Base-by-base conservation (phyloP, 2,329 filamentous ascomycete species). In the Pseudogymnoascus sp. region DNA sequence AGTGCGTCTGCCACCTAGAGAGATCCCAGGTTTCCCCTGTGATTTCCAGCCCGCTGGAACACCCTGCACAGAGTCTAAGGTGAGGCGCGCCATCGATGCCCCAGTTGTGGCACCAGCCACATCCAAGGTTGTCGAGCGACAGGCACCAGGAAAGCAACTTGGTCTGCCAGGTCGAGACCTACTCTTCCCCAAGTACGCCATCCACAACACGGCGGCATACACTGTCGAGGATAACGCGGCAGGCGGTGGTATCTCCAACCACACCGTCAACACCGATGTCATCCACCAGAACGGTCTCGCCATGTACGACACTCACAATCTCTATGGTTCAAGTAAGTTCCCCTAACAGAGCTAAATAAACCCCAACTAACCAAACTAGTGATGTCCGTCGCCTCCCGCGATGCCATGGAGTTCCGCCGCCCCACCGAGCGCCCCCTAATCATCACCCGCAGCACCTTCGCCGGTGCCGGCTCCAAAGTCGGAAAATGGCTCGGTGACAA, bases 261-360 rank as follows among this genome's bases (percentile, higher is more conserved):
- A 83, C 69, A 86, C 88, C 0, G 82, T 90, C 61, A 79, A 84
- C 65, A 89, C 87, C 0, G 82, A 90, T 69, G 75, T 90, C 7
- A 80, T 86, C 7, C 88, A 91, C 71, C 79, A 84, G 42, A 86
- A 88, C 63, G 88, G 88, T 1, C 76, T 86, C 38, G 78, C 79
- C 17, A 84, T 89, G 72, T 91, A 90, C 70, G 90, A 92, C 67
- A 89, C 85, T 0, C 90, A 92, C 72, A 92, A 92, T 67, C 74
- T 92, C 1, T 91, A 90, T 71, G 90, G 90, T 1, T 82, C 83
- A 6, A 86, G 75, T 77, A 71, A 71, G 76, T 71, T 12, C 35
- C 48, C 4, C 9, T 8, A 36, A n/a, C 35, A 8, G 65, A 41
- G 66, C 55, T n/a, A 7, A 42, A 41, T n/a, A 35, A 21, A 21